phyloP scores from a whole-genome alignment of 1,284 basidiomycete species.

The Blastosporella zonata region DNA sequence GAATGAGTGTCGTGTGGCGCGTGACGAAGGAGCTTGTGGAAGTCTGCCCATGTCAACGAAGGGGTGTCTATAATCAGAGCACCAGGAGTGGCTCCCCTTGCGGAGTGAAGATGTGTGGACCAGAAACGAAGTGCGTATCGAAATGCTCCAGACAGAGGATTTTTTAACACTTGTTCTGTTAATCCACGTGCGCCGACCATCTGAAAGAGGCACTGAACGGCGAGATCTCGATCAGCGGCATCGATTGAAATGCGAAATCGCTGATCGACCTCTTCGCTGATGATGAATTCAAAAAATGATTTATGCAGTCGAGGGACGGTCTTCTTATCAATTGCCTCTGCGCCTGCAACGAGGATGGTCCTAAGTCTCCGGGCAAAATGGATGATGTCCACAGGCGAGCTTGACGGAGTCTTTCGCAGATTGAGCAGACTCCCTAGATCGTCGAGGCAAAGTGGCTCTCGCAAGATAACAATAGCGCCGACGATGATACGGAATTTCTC shows the following conservation, averaged over 20 bases:
- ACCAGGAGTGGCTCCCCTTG: not conserved
- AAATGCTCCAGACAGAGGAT: not conserved
- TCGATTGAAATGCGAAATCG: not conserved
- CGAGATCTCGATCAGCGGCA: slow-evolving; percentile 7
- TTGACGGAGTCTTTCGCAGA: slow-evolving; percentile 1
- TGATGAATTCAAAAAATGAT: slow-evolving; percentile 13
- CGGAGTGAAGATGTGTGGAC: not conserved
- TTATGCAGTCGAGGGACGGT: slow-evolving; percentile 12
- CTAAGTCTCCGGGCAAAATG: slow-evolving; percentile 11
- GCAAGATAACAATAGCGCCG: slow-evolving; percentile 8
- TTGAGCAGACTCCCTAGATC: slow-evolving; percentile 3
- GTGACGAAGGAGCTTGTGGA: not conserved
- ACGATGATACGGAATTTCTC: slow-evolving; percentile 11
- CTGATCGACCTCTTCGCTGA: slow-evolving; percentile 4
- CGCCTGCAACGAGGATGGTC: slow-evolving; percentile 9
- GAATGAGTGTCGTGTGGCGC: not conserved
- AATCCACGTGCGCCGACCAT: not conserved
- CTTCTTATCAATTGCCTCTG: slow-evolving; percentile 2
- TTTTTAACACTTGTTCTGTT: not conserved
- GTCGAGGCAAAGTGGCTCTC: slow-evolving; percentile 5
- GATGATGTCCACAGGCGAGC: slow-evolving; percentile 5
- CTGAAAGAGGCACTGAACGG: slow-evolving; percentile 3
- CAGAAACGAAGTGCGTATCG: slow-evolving; percentile 8
- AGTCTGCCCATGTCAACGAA: not conserved
- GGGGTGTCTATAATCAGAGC: not conserved